Base-by-base conservation (phyloP, 495 filamentous ascomycete species). In the Aspergillus ostianus region DNA sequence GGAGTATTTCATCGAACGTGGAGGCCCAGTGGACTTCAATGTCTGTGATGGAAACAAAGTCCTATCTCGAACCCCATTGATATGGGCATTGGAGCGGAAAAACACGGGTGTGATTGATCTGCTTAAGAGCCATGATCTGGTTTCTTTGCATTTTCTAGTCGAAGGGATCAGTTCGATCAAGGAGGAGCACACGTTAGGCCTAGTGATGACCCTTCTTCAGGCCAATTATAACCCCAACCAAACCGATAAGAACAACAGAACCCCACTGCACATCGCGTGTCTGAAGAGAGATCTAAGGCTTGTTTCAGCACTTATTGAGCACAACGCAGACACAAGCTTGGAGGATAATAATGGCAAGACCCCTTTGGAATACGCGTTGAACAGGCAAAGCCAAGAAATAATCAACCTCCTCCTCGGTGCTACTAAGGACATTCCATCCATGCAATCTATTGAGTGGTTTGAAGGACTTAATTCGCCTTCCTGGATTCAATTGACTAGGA, bases 141-240 rank as follows among this genome's bases (percentile, higher is more conserved):
- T 50, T 8, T 50, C 47, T 10, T 20, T 50, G 47, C 47, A 50
- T 20, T 19, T 50, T 9, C 47, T 50, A 17, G 47, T 50, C 8
- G 9, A 50, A 50, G 47, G 20, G 47, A 19, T 8, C 8, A 50
- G 47, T 9, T 50, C 47, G 9, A 50, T 21, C 19, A 10, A 8
- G 47, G 10, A 21, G 9, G 9, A 50, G 9, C 9, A 21, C 9
- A 19, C 47, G 20, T 50, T 50, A 21, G 9, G 20, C 9, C 47
- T 50, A 19, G 20, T 50, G 20, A 8, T 9, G 9, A 21, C 47
- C 8, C 19, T 50, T 9, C 9, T 50, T 50, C 47, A 50, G 8
- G 47, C 47, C 9, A 50, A 50, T 17, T 50, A 50, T 50, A 20
- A 50, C 47, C 9, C 20, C 9, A 50, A 50, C 47, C 47, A 50